Evolutionary conservation across 2,329 filamentous ascomycete species (phyloP), one percentile per base, ranked within the genome.

Genomic region (Pleoardoris graminearum): DNA sequence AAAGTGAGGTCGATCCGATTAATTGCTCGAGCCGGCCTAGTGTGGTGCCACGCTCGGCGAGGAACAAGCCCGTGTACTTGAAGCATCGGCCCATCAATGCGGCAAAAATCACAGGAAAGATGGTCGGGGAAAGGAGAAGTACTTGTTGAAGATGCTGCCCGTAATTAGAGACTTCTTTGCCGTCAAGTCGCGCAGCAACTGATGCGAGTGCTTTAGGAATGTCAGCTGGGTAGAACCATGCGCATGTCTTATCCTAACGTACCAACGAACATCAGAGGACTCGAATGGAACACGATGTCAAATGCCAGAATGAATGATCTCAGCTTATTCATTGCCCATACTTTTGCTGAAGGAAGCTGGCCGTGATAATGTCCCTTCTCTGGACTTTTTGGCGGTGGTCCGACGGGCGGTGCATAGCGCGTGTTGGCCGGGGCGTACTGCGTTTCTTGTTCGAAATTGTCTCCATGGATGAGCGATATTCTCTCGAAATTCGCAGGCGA

Each of bases 21-120:
- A 69, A 53, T 32, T 68, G 65, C 50, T 70, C 67, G 7, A 64
- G 54, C 11, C 62, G 61, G 8, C 67, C 67, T n/a, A 71, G 63
- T 0, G 62, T 66, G 3, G 63, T 68, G 4, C 68, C 66, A 16
- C 62, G 55, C 45, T 69, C 66, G 7, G 65, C 67, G 3, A 62
- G 53, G 45, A 58, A 68, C 7, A 70, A 49, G 10, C 61, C 66
- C 2, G 67, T 32, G 19, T 63, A 55, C 16, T 65, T 63, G 35
- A 67, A 67, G 29, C 61, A 65, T 11, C 64, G 48, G 11, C 65
- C 65, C 66, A 68, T 68, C 3, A 69, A 53, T 4, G 65, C 66
- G 17, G 66, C 67, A 30, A 67, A 70, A 2, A 69, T 60, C 5
- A 70, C 43, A 2, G 66, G 64, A 32, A 68, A 69, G 1, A 70